These are phyloP conservation scores for Raphanus sativus DNA, from an alignment of 345 rosid species.

Conservation along the genomic window DNA sequence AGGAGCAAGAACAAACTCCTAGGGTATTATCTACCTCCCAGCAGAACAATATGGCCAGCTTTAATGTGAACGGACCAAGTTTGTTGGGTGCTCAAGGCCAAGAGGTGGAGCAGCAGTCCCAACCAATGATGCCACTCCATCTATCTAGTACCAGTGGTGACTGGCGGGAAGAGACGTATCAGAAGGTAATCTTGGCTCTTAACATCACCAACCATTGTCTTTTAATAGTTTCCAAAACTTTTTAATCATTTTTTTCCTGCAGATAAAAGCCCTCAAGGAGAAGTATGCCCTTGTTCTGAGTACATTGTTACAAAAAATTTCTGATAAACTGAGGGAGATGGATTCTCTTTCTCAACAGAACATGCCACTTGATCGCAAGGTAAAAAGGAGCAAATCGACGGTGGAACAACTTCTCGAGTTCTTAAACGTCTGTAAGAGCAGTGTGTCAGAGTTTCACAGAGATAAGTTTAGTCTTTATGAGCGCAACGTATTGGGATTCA, in stretches of 20 bases:
- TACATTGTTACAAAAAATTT: slow-evolving; percentile 37
- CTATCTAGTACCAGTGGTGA: slow-evolving; percentile 24
- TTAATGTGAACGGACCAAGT: slow-evolving; percentile 37
- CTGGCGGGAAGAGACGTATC: slow-evolving; percentile 67
- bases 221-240: neutral
- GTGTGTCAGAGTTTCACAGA: slow-evolving; percentile 35
- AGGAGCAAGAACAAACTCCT: slow-evolving; percentile 49
- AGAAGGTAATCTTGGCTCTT: neutral
- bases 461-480: slow-evolving; percentile 39
- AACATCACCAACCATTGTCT: neutral
- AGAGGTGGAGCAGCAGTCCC: slow-evolving; percentile 48
- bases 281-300: slow-evolving; percentile 39
- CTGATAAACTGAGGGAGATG: slow-evolving; percentile 42
- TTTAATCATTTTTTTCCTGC: too few species aligned
- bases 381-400: slow-evolving; percentile 9
- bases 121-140: slow-evolving; percentile 48
- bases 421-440: slow-evolving; percentile 33
- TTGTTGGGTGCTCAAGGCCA: slow-evolving; percentile 55
- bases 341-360: slow-evolving; percentile 38
- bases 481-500: slow-evolving; percentile 21
- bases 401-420: slow-evolving; percentile 29
- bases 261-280: slow-evolving; percentile 42
- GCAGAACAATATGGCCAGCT: slow-evolving; percentile 54
- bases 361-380: neutral
- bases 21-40: slow-evolving; percentile 28